These are phyloP conservation scores for Diaporthe vaccinii DNA, from an alignment of 2,329 filamentous ascomycete species.

Conservation along the genomic window DNA sequence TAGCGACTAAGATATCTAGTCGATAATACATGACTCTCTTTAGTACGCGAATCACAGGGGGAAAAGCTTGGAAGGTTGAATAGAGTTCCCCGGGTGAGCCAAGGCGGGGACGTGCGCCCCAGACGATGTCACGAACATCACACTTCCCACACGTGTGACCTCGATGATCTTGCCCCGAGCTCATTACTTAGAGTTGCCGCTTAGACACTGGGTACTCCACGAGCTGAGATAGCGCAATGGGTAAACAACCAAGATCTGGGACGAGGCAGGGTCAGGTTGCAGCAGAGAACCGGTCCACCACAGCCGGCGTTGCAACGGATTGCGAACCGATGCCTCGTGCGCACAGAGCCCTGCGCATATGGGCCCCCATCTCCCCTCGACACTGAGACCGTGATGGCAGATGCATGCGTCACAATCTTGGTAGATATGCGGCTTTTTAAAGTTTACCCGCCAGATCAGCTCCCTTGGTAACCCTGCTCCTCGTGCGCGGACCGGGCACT, in stretches of 20 bases:
- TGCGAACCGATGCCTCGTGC: constrained; percentile 23
- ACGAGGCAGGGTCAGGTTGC: not conserved
- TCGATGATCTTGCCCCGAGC: not conserved
- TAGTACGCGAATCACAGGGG: not conserved
- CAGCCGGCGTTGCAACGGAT: not conserved
- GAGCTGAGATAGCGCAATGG: not conserved
- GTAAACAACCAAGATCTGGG: no score
- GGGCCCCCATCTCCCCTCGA: not conserved
- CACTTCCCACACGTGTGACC: not conserved
- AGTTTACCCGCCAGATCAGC: constrained; percentile 1
- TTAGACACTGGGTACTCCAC: not conserved
- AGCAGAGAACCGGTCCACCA: not conserved
- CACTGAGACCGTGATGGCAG: not conserved
- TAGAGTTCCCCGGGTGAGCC: not conserved
- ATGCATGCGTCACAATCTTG: not conserved
- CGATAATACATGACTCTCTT: not conserved
- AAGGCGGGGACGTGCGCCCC: constrained; percentile 17
- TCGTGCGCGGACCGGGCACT: not conserved
- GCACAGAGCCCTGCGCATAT: not conserved
- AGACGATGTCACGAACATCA: not conserved
- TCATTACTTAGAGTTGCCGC: constrained; percentile 10
- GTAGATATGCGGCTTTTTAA: not conserved
- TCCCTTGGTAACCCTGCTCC: no score
- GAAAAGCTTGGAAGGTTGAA: not conserved
- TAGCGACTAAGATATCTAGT: not conserved